A percentile compares a stretch with the other conserved stretches of the same genome.
phyloP scores from a whole-genome alignment of 805 yeast species.

The Metschnikowia gelsemii region DNA sequence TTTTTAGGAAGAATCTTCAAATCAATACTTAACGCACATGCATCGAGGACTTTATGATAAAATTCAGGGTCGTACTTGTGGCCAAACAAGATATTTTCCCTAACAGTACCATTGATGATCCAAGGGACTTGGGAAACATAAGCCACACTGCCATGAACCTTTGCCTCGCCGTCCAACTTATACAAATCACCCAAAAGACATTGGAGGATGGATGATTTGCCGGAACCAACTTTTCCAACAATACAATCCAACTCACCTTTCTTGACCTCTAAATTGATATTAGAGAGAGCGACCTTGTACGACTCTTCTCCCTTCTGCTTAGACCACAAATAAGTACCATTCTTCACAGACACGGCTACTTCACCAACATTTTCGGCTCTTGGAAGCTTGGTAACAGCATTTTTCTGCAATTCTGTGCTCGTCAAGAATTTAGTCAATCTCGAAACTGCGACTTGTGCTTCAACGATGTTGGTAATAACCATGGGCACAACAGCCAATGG shows the following conservation, averaged over 20 bases:
- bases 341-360: conserved; percentile 56
- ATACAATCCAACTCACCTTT: conserved; percentile 82
- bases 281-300: conserved; percentile 63
- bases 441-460: conserved; percentile 78
- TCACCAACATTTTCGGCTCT: conserved; percentile 60
- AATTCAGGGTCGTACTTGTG: conserved; percentile 77
- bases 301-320: conserved; percentile 56
- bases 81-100: conserved; percentile 90
- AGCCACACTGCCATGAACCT: conserved; percentile 74
- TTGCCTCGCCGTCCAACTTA: conserved; percentile 70
- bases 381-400: conserved; percentile 60
- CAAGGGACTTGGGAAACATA: conserved; percentile 94
- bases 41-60: conserved; percentile 75
- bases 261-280: conserved; percentile 59
- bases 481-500: conserved; percentile 92
- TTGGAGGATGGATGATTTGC: conserved; percentile 81
- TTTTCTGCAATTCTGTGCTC: conserved; percentile 78
- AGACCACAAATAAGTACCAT: conserved; percentile 78
- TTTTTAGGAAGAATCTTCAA: conserved; percentile 81
- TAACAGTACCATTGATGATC: conserved; percentile 94
- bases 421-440: conserved; percentile 74
- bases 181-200: conserved; percentile 80
- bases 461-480: conserved; percentile 82
- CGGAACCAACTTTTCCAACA: conserved; percentile 88
- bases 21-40: conserved; percentile 85